A percentile compares a stretch with the other conserved stretches of the same genome.
Conservation (phyloP, 495 filamentous ascomycete species). For the Daldinia vernicosa region DNA sequence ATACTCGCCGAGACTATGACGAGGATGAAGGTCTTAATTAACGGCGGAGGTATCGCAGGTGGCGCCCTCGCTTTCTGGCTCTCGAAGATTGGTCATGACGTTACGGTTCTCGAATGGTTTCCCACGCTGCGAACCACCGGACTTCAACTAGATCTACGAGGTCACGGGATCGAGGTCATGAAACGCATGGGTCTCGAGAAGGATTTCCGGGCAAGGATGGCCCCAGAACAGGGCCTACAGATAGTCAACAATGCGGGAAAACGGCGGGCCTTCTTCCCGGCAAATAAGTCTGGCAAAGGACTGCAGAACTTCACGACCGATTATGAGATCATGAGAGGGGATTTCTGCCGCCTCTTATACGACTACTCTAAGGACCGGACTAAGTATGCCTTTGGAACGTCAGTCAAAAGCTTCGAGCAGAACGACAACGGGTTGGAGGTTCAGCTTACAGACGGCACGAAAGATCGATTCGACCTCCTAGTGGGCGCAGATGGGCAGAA, state of each 20-base stretch:
- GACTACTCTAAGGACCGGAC: constrained; percentile 52
- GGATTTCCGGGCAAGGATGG: constrained; percentile 51
- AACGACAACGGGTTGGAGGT: constrained; percentile 46
- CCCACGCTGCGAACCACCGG: constrained; percentile 55
- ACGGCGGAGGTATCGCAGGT: constrained; percentile 54
- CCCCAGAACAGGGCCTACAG: constrained; percentile 53
- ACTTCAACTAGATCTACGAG: constrained; percentile 62
- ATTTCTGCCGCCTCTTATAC: constrained; percentile 56
- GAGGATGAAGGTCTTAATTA: constrained; percentile 57
- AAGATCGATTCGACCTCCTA: constrained; percentile 55
- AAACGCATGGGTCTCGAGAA: constrained; percentile 61
- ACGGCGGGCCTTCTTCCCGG: constrained; percentile 53
- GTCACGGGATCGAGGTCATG: constrained; percentile 58
- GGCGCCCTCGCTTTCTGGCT: constrained; percentile 63
- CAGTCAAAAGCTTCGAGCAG: constrained; percentile 45
- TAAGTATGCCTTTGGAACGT: constrained; percentile 56
- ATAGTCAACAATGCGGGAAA: constrained; percentile 53
- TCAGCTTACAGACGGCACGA: constrained; percentile 49
- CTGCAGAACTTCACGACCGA: constrained; percentile 60
- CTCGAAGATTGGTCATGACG: constrained; percentile 57
- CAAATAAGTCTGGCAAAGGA: constrained; percentile 50
- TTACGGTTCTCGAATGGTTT: constrained; percentile 64
- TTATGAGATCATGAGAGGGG: constrained; percentile 64
- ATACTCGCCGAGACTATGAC: constrained; percentile 22
- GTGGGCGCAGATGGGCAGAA: constrained; percentile 60